Base-by-base conservation (phyloP, 306 rosid species). In the Astragalus membranaceus region DNA sequence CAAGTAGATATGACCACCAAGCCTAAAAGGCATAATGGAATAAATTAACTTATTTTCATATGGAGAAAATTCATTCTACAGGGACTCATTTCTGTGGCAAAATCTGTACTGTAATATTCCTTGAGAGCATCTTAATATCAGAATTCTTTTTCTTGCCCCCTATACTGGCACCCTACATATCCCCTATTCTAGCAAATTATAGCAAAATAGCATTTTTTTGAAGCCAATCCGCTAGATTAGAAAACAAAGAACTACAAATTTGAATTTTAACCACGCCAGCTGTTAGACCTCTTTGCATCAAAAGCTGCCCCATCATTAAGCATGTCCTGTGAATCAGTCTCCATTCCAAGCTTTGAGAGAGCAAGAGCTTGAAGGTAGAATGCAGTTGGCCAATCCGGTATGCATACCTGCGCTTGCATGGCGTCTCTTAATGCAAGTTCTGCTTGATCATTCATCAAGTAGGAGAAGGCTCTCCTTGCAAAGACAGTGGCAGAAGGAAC, bases 351-450 rank as follows among this genome's bases (percentile, higher is more conserved):
- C 89, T 87, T 93, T 0, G 97, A 88, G 67, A 93, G 92, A 3
- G 98, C 94, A 51, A 90, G 96, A 30, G 97, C 98, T 67, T 93
- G 98, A 78, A 88, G 72, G 80, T 88, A 93, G 86, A 93, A 93
- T 30, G 97, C 90, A 11, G 98, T 90, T 42, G 98, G 97, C 98
- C 98, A 93, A 84, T 93, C 98, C 0, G 94, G 85, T 75, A 93
- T 82, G 88, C 97, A 93, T 33, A 90, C 97, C 73, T 93, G 98
- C 8, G 98, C 96, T 75, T 90, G 96, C 98, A 93, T 90, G 2
- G 96, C 98, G 3, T 93, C 98, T 61, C 96, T 80, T 64, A 93
- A 73, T 4, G 98, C 97, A 4, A 84, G 90, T 67, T 93, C 98
- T 2, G 95, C 90, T 36, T 84, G 97, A 35, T 85, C 88, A 7